Evolutionary conservation across 371 early-diverging fungal species (phyloP), one percentile per base, ranked within the genome.

Genomic region (Actinomucor elegans): DNA sequence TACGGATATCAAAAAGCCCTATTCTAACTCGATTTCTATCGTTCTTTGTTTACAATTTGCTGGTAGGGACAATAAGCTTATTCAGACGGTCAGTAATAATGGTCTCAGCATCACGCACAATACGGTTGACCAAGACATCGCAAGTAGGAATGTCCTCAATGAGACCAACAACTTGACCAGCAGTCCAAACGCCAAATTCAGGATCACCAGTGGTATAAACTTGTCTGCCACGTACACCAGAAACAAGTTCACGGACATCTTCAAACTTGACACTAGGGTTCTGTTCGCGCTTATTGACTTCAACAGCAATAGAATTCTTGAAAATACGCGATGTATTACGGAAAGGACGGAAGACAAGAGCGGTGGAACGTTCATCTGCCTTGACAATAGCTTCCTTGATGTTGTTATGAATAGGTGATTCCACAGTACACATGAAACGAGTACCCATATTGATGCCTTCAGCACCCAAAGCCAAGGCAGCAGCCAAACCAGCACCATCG

Each of bases 111-210:
- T 84, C 84, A 37, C 52, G 36, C 24, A 71, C 79, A 55, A 88
- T 89, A 42, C 85, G 69, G 33, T 59, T 53, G 48, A 80, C 58
- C 5, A 91, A 70, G 0, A 71, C 86, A 21, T 85, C 63, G 61
- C 91, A 91, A 0, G 87, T 85, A 31, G 91, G 91, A 49, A 89
- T 87, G 61, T 91, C 89, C 23, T 89, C 77, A 60, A 90, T 88
- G 42, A 84, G 50, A 32, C 90, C 88, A 38, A 85, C 68, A n/a
- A 86, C 86, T 57, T 87, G 88, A 17, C 88, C 88, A 24, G 86
- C 88, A 18, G 84, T 85, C 89, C 91, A 90, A 20, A 90, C 84
- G 61, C 89, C 91, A 55, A 65, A 78, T 49, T 90, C 85, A 24
- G 76, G 64, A 58, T 89, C 87, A 42, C 91, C 91, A 15, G 75